Percentiles rank a stretch among this genome's conserved stretches.
Evolutionary conservation across 1,284 basidiomycete genomes (phyloP).

Genomic region (Sporisorium exsertum): DNA sequence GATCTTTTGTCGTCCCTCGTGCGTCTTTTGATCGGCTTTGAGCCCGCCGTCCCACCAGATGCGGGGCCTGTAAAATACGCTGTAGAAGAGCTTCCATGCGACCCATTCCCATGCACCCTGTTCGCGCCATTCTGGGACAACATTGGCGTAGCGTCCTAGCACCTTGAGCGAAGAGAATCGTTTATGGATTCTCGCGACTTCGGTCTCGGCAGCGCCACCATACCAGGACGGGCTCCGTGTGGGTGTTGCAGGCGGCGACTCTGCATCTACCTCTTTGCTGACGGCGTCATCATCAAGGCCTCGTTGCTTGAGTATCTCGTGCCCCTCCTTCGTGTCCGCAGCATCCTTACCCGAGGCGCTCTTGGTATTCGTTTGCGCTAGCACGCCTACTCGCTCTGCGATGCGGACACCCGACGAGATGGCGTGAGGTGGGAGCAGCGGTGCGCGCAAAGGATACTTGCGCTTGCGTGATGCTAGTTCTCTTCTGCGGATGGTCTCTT

Average conservation of each 20-base stretch:
- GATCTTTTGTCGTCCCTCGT: slow-evolving; percentile 41
- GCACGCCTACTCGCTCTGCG: slow-evolving; percentile 38
- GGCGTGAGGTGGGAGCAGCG: slow-evolving; percentile 43
- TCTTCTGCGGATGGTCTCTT: slow-evolving; percentile 46
- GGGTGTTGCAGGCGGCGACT: slow-evolving; percentile 5
- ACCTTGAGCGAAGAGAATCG: slow-evolving; percentile 64
- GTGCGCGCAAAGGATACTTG: slow-evolving; percentile 39
- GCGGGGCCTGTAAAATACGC: slow-evolving; percentile 46
- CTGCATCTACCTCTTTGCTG: slow-evolving; percentile 6
- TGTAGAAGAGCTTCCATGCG: slow-evolving; percentile 54
- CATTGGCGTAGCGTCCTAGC: slow-evolving; percentile 69
- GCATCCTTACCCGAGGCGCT: neutral
- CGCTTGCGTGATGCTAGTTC: slow-evolving; percentile 39
- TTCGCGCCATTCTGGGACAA: slow-evolving; percentile 72
- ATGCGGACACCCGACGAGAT: slow-evolving; percentile 37
- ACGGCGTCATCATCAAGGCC: slow-evolving; percentile 11
- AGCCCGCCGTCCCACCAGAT: slow-evolving; percentile 66
- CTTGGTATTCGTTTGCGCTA: slow-evolving; percentile 27
- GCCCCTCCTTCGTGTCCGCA: slow-evolving; percentile 7
- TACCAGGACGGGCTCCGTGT: slow-evolving; percentile 43
- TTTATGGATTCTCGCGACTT: slow-evolving; percentile 69
- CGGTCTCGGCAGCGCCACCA: slow-evolving; percentile 56
- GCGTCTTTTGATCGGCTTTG: slow-evolving; percentile 47
- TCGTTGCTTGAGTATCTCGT: slow-evolving; percentile 18
- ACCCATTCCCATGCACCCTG: slow-evolving; percentile 70